Evolutionary conservation across 345 rosid species (phyloP).

Genomic region (Clarkia xantiana): DNA sequence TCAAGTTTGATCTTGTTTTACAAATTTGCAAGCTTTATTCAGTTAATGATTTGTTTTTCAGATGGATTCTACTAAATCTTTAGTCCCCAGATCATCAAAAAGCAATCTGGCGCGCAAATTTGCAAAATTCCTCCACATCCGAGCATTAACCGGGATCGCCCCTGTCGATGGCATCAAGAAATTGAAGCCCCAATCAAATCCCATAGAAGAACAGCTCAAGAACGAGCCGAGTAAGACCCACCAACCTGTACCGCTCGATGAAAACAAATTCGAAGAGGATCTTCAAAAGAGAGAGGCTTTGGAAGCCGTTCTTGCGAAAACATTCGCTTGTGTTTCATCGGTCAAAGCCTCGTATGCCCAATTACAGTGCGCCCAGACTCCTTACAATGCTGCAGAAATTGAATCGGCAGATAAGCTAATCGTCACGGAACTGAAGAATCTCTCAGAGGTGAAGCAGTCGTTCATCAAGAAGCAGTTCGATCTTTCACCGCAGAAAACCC

Average conservation of each 20-base stretch:
- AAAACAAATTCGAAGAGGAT: conserved; percentile 24
- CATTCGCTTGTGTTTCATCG: conserved; percentile 65
- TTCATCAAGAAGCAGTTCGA: conserved; percentile 61
- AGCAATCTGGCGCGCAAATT: conserved; percentile 52
- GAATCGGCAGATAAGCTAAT: conserved; percentile 51
- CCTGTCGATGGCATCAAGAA: conserved; percentile 41
- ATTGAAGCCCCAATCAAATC: conserved; percentile 22
- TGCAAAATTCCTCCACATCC: conserved; percentile 51
- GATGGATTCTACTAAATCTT: conserved; percentile 69
- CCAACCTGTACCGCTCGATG: conserved; percentile 30
- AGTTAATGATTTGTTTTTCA: conserved; percentile 5
- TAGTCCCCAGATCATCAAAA: conserved; percentile 36
- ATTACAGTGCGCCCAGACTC: conserved; percentile 69
- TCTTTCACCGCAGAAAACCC: conserved; percentile 35
- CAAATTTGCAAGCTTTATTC: neutral
- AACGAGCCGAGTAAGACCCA: neutral
- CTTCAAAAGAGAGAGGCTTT: conserved; percentile 21
- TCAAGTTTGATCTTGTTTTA: neutral
- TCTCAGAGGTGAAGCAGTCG: conserved; percentile 75
- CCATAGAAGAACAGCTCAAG: conserved; percentile 19
- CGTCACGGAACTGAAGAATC: conserved; percentile 42
- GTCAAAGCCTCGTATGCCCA: conserved; percentile 69
- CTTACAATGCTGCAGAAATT: conserved; percentile 64
- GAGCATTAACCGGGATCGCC: conserved; percentile 43
- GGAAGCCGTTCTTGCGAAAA: conserved; percentile 62